Evolutionary conservation across 345 rosid genomes (phyloP).

Genomic region (Atalantia buxifolia): DNA sequence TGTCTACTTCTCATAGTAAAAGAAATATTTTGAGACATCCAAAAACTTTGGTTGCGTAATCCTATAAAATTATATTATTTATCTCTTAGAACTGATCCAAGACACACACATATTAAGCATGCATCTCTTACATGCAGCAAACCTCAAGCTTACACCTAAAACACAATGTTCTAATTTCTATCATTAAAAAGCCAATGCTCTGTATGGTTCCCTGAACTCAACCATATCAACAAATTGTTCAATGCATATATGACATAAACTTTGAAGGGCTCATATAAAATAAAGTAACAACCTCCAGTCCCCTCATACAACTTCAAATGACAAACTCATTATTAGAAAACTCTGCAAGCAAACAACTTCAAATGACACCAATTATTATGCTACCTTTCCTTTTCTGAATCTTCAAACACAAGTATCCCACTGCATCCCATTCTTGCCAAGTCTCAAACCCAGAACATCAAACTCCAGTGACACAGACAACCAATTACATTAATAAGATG

Average conservation of each 20-base stretch:
- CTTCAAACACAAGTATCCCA: background rate
- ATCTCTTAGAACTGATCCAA: background rate
- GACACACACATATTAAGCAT: background rate
- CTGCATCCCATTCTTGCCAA: background rate
- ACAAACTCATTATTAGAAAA: background rate
- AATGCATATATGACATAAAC: background rate
- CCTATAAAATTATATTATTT: background rate
- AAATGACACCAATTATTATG: background rate
- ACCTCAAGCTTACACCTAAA: background rate
- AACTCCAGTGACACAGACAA: background rate
- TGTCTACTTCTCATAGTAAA: background rate
- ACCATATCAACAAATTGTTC: background rate
- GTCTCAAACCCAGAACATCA: background rate
- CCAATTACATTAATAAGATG: no score
- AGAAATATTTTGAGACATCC: background rate
- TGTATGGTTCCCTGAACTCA: background rate
- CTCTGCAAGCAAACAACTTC: background rate
- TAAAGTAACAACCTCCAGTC: background rate
- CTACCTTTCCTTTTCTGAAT: background rate
- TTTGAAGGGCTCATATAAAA: background rate
- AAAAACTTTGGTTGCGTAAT: background rate
- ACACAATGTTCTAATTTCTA: background rate
- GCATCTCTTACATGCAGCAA: background rate
- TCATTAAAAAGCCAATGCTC: background rate
- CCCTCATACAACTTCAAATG: background rate